Percentiles rank a stretch among this genome's conserved stretches.
Conservation (phyloP, 164 flowering plant species). For the Cinnamomum micranthum region DNA sequence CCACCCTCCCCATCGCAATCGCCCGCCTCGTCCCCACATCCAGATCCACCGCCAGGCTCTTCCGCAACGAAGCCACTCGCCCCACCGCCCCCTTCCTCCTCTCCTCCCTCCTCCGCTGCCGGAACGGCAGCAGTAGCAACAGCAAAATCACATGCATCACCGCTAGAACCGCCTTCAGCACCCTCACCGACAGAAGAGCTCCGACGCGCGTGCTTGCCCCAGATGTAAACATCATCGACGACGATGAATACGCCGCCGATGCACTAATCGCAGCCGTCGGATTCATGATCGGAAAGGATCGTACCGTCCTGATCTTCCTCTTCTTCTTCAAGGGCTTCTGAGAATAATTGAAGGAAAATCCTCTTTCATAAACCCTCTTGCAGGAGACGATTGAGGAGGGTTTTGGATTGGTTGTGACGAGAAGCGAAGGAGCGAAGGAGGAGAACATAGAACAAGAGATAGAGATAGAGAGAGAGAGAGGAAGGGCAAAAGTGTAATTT, state of each 20-base stretch:
- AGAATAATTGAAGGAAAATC: not conserved
- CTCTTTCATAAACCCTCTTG: not conserved
- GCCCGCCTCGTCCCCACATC: slow-evolving; percentile 50
- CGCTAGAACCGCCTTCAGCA: slow-evolving; percentile 34
- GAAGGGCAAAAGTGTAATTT: not conserved
- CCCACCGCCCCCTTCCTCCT: slow-evolving; percentile 9
- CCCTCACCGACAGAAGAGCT: slow-evolving; percentile 48
- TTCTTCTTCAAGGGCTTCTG: not conserved
- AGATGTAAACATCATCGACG: slow-evolving; percentile 43
- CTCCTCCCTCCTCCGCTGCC: slow-evolving; percentile 23
- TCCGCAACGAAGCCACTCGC: slow-evolving; percentile 28
- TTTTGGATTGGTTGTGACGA: not conserved
- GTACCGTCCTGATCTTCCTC: not conserved
- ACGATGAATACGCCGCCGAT: not conserved
- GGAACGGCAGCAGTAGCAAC: slow-evolving; percentile 43
- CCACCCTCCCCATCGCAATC: slow-evolving; percentile 44
- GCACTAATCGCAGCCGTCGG: slow-evolving; percentile 5
- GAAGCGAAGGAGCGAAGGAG: not conserved
- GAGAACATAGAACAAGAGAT: not conserved
- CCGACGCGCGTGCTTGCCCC: slow-evolving; percentile 62
- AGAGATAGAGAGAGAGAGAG: not conserved
- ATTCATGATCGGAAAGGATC: slow-evolving; percentile 4
- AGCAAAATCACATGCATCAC: slow-evolving; percentile 35
- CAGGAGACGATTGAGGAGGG: not conserved
- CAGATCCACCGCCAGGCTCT: slow-evolving; percentile 24